These are phyloP conservation scores for Cladophialophora carrionii DNA, from an alignment of 2,329 filamentous ascomycete genomes.

Conservation along the genomic window DNA sequence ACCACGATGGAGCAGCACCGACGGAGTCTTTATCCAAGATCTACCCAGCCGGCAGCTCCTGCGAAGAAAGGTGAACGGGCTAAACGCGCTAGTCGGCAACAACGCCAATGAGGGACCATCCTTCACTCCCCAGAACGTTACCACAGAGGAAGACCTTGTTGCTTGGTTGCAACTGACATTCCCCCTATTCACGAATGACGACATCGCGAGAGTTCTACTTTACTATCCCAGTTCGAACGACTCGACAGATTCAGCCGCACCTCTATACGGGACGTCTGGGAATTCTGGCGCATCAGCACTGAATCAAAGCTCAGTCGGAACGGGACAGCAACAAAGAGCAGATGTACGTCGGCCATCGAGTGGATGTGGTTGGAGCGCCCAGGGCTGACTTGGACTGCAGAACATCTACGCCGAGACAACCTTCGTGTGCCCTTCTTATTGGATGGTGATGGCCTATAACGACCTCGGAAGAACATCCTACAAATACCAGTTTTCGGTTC, in stretches of 20 bases:
- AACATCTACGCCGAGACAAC: constrained; percentile 61
- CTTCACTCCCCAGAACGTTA: constrained; percentile 53
- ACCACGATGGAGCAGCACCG: constrained; percentile 39
- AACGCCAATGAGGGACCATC: constrained; percentile 57
- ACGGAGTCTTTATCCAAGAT: constrained; percentile 47
- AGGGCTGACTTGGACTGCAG: constrained; percentile 12
- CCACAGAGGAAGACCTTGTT: constrained; percentile 47
- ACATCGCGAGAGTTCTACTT: constrained; percentile 47
- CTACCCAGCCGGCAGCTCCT: constrained; percentile 47
- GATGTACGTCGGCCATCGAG: constrained; percentile 13
- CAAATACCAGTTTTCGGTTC: constrained; percentile 58
- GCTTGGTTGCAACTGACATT: constrained; percentile 49
- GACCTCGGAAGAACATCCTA: constrained; percentile 57
- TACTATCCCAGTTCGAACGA: constrained; percentile 45
- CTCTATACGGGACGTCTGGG: constrained; percentile 47
- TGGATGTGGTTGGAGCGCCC: not conserved
- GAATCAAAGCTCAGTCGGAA: constrained; percentile 54
- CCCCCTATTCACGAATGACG: constrained; percentile 47
- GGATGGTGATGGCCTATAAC: constrained; percentile 54
- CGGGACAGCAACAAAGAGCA: constrained; percentile 60
- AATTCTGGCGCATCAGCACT: constrained; percentile 51
- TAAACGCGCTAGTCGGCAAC: constrained; percentile 47
- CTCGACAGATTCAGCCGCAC: constrained; percentile 35
- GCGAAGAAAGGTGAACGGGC: constrained; percentile 46
- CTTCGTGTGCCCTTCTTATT: constrained; percentile 61